A percentile compares a stretch with the other conserved stretches of the same genome.
Evolutionary conservation across 352 stramenopile genomes (phyloP).

Genomic region (Saprolegnia parasitica): DNA sequence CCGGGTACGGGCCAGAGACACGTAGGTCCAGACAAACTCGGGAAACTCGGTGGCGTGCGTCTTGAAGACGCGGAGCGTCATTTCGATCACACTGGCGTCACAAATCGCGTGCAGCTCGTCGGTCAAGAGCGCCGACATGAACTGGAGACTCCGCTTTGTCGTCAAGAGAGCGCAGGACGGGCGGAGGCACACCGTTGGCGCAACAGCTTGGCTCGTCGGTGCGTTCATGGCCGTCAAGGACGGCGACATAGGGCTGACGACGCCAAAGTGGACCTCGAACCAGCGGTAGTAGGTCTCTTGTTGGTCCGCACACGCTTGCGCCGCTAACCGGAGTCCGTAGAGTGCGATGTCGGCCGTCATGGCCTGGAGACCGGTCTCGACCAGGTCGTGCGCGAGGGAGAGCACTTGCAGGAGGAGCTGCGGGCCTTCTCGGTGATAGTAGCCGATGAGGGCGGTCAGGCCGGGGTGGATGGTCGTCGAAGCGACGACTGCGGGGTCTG

Average conservation of each 20-base stretch:
- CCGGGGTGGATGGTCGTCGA: not conserved
- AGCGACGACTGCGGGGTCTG: not conserved
- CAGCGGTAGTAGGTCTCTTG: not conserved
- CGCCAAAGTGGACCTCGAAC: conserved; percentile 22
- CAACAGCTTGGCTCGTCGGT: not conserved
- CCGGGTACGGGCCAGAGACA: conserved; percentile 5
- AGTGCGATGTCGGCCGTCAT: not conserved
- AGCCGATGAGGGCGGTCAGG: not conserved
- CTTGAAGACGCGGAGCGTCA: conserved; percentile 14
- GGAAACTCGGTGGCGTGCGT: not conserved
- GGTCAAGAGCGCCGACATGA: conserved; percentile 3
- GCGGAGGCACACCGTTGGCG: not conserved
- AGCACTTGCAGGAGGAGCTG: not conserved
- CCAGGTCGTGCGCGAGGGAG: conserved; percentile 2
- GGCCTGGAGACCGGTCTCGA: not conserved
- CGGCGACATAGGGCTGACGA: not conserved
- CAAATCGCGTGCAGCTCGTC: not conserved
- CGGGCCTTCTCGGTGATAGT: not conserved
- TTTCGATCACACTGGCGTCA: not conserved
- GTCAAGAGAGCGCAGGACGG: not conserved
- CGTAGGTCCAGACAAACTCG: conserved; percentile 24
- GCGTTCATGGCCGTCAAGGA: not conserved
- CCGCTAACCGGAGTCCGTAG: not conserved
- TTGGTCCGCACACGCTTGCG: not conserved
- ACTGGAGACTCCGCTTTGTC: conserved; percentile 14